Conservation (phyloP, 164 flowering plant genomes). For the Sextonia rubra region DNA sequence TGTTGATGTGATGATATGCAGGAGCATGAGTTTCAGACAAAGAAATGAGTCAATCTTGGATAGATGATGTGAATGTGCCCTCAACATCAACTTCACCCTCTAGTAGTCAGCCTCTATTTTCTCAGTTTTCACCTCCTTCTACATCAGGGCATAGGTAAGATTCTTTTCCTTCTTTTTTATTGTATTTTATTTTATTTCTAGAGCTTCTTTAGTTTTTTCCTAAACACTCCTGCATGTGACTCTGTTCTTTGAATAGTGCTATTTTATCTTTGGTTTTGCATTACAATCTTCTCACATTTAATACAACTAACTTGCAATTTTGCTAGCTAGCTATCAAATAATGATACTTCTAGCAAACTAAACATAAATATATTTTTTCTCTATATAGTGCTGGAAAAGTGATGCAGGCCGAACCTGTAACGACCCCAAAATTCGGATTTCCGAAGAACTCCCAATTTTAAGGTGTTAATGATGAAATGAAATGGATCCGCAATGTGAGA, state of each 20-base stretch:
- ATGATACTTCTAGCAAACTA: neutral
- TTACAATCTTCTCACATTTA: neutral
- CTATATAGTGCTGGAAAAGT: too few species aligned
- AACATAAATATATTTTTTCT: too few species aligned
- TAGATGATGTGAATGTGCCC: conserved; percentile 20
- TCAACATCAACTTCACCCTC: conserved; percentile 13
- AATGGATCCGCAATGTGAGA: too few species aligned
- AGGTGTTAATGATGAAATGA: too few species aligned
- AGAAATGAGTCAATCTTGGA: conserved; percentile 16
- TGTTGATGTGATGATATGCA: conserved; percentile 1
- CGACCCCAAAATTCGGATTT: too few species aligned
- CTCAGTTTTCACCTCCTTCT: conserved; percentile 13
- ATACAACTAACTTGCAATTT: neutral
- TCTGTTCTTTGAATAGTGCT: neutral
- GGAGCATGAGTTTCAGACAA: conserved; percentile 22
- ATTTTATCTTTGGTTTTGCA: neutral
- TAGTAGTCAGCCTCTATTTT: conserved; percentile 3
- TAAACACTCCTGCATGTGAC: neutral
- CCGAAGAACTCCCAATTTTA: too few species aligned
- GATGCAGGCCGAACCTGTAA: too few species aligned
- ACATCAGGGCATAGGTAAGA: conserved; percentile 17
- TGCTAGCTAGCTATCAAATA: too few species aligned
- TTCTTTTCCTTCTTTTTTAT: neutral
- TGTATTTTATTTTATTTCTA: neutral
- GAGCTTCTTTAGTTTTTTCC: neutral